phyloP scores from a whole-genome alignment of 2,329 filamentous ascomycete genomes.

The Xylariaceae sp. region DNA sequence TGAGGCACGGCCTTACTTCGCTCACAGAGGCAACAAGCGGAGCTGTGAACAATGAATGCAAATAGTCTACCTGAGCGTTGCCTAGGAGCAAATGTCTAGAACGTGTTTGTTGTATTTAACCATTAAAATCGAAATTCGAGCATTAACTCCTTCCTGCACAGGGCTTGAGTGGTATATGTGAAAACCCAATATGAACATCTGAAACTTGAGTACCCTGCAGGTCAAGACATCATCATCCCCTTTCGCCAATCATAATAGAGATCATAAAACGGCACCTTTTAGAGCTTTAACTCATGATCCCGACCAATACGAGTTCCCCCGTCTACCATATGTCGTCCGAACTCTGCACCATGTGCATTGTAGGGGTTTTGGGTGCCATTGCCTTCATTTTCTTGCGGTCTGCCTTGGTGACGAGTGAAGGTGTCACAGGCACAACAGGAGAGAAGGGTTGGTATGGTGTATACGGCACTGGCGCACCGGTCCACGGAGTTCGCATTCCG shows the following conservation, averaged over 20 bases:
- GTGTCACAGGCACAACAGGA: slow-evolving; percentile 70
- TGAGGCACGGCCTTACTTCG: too few species aligned
- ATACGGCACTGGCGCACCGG: slow-evolving; percentile 62
- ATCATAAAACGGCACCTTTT: too few species aligned
- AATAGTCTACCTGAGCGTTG: too few species aligned
- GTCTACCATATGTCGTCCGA: slow-evolving; percentile 61
- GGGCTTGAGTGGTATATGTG: slow-evolving; percentile 2
- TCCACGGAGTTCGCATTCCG: slow-evolving; percentile 55
- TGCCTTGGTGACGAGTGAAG: slow-evolving; percentile 65
- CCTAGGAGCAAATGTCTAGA: too few species aligned
- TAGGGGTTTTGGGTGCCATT: slow-evolving; percentile 59
- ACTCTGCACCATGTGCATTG: slow-evolving; percentile 56
- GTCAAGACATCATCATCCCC: slow-evolving; percentile 1
- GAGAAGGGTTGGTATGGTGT: slow-evolving; percentile 77
- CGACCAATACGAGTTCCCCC: background rate
- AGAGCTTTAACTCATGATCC: too few species aligned
- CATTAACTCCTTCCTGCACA: too few species aligned
- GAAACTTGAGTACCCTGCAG: background rate
- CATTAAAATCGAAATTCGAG: too few species aligned
- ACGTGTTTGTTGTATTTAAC: too few species aligned
- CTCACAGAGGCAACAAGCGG: too few species aligned
- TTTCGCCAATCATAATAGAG: too few species aligned
- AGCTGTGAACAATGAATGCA: too few species aligned
- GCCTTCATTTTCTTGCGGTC: slow-evolving; percentile 67
- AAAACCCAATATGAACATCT: slow-evolving; percentile 3